phyloP scores from a whole-genome alignment of 2,329 filamentous ascomycete species.

The Trichoderma sp. region DNA sequence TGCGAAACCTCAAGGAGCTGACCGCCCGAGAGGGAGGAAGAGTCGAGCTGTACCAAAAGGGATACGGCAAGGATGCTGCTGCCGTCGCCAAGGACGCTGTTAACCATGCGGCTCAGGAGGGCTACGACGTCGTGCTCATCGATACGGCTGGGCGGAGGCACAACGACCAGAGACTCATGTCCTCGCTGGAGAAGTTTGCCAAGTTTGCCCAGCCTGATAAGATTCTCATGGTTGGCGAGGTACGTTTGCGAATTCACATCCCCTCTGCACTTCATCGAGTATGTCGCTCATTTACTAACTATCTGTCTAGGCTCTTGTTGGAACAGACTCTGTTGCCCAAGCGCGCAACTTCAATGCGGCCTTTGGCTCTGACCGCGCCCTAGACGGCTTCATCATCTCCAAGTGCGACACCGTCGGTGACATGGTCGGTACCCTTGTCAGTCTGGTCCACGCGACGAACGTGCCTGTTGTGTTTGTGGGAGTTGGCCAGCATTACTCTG shows the following conservation, averaged over 20 bases:
- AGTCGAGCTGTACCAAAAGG: slow-evolving; percentile 93
- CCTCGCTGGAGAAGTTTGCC: slow-evolving; percentile 92
- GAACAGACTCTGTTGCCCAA: slow-evolving; percentile 92
- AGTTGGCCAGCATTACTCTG: slow-evolving; percentile 67
- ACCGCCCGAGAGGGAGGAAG: slow-evolving; percentile 76
- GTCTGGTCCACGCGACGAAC: slow-evolving; percentile 94
- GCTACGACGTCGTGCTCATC: slow-evolving; percentile 91
- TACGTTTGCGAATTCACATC: slow-evolving; percentile 26
- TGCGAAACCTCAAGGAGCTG: slow-evolving; percentile 87
- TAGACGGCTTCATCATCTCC: slow-evolving; percentile 97
- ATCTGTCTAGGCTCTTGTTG: slow-evolving; percentile 68
- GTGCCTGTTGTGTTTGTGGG: slow-evolving; percentile 93
- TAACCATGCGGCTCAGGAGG: slow-evolving; percentile 67
- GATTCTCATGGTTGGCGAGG: slow-evolving; percentile 87
- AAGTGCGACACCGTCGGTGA: slow-evolving; percentile 99
- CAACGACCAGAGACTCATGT: slow-evolving; percentile 96
- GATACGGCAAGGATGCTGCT: slow-evolving; percentile 96
- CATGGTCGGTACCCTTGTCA: slow-evolving; percentile 94
- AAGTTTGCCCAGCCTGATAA: slow-evolving; percentile 96
- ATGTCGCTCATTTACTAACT: not conserved
- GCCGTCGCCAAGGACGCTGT: slow-evolving; percentile 94
- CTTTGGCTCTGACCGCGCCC: slow-evolving; percentile 73
- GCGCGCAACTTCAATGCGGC: slow-evolving; percentile 93
- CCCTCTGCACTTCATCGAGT: not conserved
- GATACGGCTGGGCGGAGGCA: slow-evolving; percentile 93